A percentile compares a stretch with the other conserved stretches of the same genome.
Evolutionary conservation across 805 yeast species (phyloP).

Genomic region (Wickerhamomyces strasburgensis): DNA sequence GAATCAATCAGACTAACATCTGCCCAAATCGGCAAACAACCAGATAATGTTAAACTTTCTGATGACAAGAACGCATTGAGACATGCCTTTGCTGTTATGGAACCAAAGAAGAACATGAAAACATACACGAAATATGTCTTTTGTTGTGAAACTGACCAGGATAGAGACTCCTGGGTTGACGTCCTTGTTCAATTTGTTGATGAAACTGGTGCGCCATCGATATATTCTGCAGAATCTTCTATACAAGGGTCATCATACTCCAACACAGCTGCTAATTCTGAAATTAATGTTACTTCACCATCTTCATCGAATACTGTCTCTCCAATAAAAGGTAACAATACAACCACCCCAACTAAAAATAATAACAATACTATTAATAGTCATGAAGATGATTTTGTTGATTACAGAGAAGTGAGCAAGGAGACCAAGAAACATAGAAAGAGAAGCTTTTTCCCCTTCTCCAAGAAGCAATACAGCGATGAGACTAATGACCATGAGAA

Average conservation of each 20-base stretch:
- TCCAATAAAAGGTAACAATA: constrained; percentile 1
- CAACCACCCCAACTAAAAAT: constrained; percentile 6
- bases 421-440: constrained; percentile 45
- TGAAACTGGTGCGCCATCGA: constrained; percentile 10
- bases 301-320: constrained; percentile 1
- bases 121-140: constrained; percentile 51
- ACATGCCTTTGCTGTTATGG: constrained; percentile 57
- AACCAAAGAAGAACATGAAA: constrained; percentile 31
- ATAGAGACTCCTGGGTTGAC: constrained; percentile 70
- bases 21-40: constrained; percentile 54
- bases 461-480: constrained; percentile 26
- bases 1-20: constrained; percentile 48
- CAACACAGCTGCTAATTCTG: constrained; percentile 1
- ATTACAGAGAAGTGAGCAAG: constrained; percentile 20
- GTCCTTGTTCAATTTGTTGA: constrained; percentile 33
- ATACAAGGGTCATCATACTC: background rate
- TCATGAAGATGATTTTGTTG: constrained; percentile 17
- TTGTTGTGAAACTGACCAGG: constrained; percentile 75
- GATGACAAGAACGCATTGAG: constrained; percentile 34
- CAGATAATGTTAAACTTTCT: constrained; percentile 21
- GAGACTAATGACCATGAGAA: constrained; percentile 9
- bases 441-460: constrained; percentile 58
- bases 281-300: background rate
- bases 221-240: constrained; percentile 7
- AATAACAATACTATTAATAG: constrained; percentile 10